A percentile compares a stretch with the other conserved stretches of the same genome.
Conservation (phyloP, 2,329 filamentous ascomycete genomes). For the Boeremia lycopersici region DNA sequence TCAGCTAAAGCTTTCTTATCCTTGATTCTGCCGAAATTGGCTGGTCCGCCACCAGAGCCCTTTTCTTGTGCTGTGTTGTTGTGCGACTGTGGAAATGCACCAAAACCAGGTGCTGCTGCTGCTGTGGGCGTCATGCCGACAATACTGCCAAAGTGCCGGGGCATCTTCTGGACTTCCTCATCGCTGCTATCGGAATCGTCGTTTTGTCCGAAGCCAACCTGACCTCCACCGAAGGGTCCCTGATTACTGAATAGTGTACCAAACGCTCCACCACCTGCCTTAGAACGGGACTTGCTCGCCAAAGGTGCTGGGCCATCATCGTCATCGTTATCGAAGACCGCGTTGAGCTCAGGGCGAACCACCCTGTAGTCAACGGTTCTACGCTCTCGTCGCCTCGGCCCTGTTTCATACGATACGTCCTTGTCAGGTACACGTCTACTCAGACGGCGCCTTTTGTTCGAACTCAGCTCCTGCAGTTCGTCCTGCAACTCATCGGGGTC, state of each 20-base stretch:
- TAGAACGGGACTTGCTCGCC: slow-evolving; percentile 69
- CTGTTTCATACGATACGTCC: slow-evolving; percentile 60
- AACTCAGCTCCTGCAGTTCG: slow-evolving; percentile 63
- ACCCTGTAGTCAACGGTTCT: slow-evolving; percentile 82
- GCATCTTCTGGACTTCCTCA: slow-evolving; percentile 76
- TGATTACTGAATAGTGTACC: slow-evolving; percentile 86
- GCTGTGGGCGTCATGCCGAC: slow-evolving; percentile 68
- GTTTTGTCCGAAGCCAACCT: slow-evolving; percentile 75
- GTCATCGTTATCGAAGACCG: slow-evolving; percentile 77
- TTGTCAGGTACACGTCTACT: slow-evolving; percentile 44
- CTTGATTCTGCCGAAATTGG: slow-evolving; percentile 91
- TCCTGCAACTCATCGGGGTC: slow-evolving; percentile 58
- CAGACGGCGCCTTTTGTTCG: slow-evolving; percentile 52
- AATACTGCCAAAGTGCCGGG: slow-evolving; percentile 61
- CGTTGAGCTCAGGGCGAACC: slow-evolving; percentile 72
- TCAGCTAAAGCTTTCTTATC: slow-evolving; percentile 91
- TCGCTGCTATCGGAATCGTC: slow-evolving; percentile 97
- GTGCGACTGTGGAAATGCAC: slow-evolving; percentile 62
- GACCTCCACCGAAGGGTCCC: slow-evolving; percentile 90
- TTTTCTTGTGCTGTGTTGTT: slow-evolving; percentile 59
- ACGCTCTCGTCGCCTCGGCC: slow-evolving; percentile 67
- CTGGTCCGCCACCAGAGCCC: slow-evolving; percentile 66
- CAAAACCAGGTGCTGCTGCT: slow-evolving; percentile 55
- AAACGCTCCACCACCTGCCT: slow-evolving; percentile 63
- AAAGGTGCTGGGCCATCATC: slow-evolving; percentile 72